A percentile compares a stretch with the other conserved stretches of the same genome.
phyloP scores from a whole-genome alignment of 257 asterid species.

The Solanum piurae region DNA sequence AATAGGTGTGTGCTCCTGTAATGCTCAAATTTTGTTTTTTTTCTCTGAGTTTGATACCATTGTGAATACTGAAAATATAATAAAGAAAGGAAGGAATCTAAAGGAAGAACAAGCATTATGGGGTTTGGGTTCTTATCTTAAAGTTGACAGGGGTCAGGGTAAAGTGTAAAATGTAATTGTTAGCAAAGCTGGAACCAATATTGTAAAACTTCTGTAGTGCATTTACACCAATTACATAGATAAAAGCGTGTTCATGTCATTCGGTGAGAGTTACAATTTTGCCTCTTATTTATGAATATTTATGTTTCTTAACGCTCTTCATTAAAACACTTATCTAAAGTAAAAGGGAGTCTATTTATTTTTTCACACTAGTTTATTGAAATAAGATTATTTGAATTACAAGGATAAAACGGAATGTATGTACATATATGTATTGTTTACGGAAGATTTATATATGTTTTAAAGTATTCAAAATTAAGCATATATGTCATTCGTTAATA shows the following conservation, averaged over 20 bases:
- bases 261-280: not conserved
- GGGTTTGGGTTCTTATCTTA: not conserved
- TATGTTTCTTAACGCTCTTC: not conserved
- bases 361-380: not conserved
- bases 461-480: not conserved
- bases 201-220: not conserved
- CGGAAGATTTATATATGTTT: not conserved
- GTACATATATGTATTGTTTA: not conserved
- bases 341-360: not conserved
- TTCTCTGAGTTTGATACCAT: not conserved
- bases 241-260: not conserved
- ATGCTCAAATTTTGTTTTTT: not conserved
- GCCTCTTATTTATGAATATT: not conserved
- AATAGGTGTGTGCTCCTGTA: not conserved
- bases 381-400: not conserved
- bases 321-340: not conserved
- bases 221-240: not conserved
- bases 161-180: not conserved
- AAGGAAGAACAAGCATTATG: not conserved
- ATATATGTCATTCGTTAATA: not conserved
- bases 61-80: not conserved
- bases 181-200: not conserved
- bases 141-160: not conserved
- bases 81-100: not conserved
- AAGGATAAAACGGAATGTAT: not conserved